Percentiles rank a stretch among this genome's conserved stretches.
Conservation (phyloP, 2,329 filamentous ascomycete genomes). For the Xylariaceae sp. region DNA sequence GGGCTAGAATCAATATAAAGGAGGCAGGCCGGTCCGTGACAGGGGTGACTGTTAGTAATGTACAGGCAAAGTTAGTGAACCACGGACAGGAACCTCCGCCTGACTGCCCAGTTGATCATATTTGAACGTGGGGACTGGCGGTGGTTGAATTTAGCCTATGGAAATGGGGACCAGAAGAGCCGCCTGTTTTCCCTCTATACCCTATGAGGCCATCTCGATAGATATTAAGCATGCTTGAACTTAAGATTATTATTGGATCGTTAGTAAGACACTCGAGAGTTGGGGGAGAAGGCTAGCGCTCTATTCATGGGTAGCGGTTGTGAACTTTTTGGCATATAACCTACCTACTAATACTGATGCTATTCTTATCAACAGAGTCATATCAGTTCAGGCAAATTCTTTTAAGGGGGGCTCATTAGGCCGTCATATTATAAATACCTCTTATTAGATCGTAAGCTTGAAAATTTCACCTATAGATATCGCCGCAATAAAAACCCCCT, state of each 20-base stretch:
- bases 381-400: too few relatives aligned
- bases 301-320: constrained; percentile 2
- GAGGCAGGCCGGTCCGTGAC: constrained; percentile 28
- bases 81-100: constrained; percentile 26
- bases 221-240: constrained; percentile 3
- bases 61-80: constrained; percentile 14
- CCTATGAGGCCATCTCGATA: constrained; percentile 7
- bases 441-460: not conserved
- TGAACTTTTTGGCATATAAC: constrained; percentile 4
- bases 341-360: not conserved
- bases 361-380: not conserved
- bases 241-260: constrained; percentile 7
- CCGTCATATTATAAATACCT: too few relatives aligned
- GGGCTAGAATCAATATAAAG: constrained; percentile 30
- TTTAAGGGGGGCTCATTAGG: too few relatives aligned
- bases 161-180: constrained; percentile 4
- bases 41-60: constrained; percentile 6
- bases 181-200: constrained; percentile 8
- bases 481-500: not conserved
- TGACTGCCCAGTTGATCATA: constrained; percentile 11
- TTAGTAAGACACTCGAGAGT: constrained; percentile 2
- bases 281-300: constrained; percentile 9
- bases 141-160: constrained; percentile 32
- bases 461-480: too few relatives aligned
- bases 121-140: constrained; percentile 13